These are phyloP conservation scores for Aspergillus hortae DNA, from an alignment of 2,329 filamentous ascomycete species.

Conservation along the genomic window DNA sequence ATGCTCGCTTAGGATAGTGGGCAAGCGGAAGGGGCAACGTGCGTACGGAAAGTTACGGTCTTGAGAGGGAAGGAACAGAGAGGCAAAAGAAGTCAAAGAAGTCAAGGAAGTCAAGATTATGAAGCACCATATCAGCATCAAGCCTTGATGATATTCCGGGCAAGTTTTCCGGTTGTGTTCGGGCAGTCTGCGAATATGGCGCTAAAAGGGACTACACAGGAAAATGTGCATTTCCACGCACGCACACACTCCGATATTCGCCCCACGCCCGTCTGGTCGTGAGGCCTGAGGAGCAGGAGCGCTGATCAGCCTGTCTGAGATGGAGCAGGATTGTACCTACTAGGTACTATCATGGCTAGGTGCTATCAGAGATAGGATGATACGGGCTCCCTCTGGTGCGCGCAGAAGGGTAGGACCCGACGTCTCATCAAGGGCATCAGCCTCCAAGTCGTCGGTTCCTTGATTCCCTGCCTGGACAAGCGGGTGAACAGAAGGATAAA, in stretches of 20 bases:
- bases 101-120: background rate
- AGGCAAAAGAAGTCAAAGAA: background rate
- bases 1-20: background rate
- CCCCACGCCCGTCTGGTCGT: background rate
- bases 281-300: slow-evolving; percentile 3
- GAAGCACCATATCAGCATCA: background rate
- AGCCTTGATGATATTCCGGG: background rate
- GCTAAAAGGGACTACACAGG: slow-evolving; percentile 4
- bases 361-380: too few relatives aligned
- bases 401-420: too few relatives aligned
- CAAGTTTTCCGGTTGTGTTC: background rate
- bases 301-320: background rate
- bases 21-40: slow-evolving; percentile 2
- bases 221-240: slow-evolving; percentile 8
- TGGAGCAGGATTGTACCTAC: background rate
- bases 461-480: too few relatives aligned
- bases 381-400: too few relatives aligned
- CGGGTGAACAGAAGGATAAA: too few relatives aligned
- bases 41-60: background rate
- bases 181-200: slow-evolving; percentile 4
- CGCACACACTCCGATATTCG: background rate
- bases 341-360: too few relatives aligned
- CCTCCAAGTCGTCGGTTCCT: too few relatives aligned
- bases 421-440: too few relatives aligned
- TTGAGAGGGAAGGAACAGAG: background rate